phyloP scores from a whole-genome alignment of 2,329 filamentous ascomycete species.

The Venturia aucupariae region DNA sequence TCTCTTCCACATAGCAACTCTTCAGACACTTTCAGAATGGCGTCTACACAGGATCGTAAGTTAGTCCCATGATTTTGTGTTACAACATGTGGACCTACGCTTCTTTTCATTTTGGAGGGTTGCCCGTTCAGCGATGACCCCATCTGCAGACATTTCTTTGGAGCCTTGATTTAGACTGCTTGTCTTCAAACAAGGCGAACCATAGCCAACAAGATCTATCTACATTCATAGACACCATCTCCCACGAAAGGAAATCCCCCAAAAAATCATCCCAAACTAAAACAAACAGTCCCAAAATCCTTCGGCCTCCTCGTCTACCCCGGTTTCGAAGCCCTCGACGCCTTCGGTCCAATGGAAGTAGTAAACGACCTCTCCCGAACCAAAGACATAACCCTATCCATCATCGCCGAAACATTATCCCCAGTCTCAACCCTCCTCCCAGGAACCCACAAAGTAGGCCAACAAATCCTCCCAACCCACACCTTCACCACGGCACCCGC shows the following conservation, averaged over 20 bases:
- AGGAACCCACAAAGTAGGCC: not conserved
- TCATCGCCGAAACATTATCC: not conserved
- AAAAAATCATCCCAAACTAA: not conserved
- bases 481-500: constrained; percentile 1
- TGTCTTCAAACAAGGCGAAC: too few species aligned
- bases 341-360: constrained; percentile 10
- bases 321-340: constrained; percentile 11
- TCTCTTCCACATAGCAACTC: not conserved
- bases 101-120: not conserved
- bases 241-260: not conserved
- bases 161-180: too few species aligned
- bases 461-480: constrained; percentile 1
- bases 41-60: not conserved
- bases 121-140: not conserved
- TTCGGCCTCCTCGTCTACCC: constrained; percentile 7
- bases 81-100: not conserved
- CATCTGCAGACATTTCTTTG: not conserved
- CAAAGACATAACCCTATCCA: not conserved
- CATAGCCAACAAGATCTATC: too few species aligned
- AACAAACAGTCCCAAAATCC: not conserved
- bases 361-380: constrained; percentile 5
- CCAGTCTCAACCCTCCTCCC: constrained; percentile 1
- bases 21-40: not conserved
- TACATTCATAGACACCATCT: too few species aligned
- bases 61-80: not conserved